Conservation (phyloP, 768 basidiomycete genomes). For the Hericium rajendrae region DNA sequence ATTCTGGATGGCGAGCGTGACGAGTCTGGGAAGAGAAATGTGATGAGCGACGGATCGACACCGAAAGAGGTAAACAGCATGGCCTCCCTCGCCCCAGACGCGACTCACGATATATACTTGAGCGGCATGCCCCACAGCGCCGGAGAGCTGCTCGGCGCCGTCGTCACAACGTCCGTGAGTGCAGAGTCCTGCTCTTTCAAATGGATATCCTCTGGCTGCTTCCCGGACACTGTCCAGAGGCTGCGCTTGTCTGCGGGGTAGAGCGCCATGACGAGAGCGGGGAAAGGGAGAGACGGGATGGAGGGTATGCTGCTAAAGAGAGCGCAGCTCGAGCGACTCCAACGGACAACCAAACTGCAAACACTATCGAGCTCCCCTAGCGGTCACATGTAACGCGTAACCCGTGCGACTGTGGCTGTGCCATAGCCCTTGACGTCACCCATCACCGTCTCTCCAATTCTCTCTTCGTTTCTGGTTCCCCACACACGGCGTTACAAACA, state of each 20-base stretch:
- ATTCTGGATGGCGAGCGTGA: constrained; percentile 89
- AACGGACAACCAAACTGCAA: background rate
- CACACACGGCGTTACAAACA: too few species aligned
- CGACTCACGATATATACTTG: constrained; percentile 71
- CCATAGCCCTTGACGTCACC: background rate
- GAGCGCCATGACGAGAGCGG: background rate
- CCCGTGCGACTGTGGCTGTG: background rate
- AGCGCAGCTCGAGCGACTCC: background rate
- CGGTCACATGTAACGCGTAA: background rate
- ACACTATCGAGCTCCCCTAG: background rate
- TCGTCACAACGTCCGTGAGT: constrained; percentile 31
- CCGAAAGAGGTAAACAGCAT: constrained; percentile 15
- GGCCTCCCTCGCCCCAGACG: background rate
- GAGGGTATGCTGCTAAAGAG: background rate
- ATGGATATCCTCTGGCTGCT: background rate
- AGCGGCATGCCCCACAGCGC: constrained; percentile 60
- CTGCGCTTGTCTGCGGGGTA: background rate
- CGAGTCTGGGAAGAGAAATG: constrained; percentile 36
- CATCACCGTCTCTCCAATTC: background rate
- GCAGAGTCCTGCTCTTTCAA: constrained; percentile 10
- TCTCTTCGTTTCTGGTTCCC: background rate
- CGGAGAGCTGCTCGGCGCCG: constrained; percentile 33
- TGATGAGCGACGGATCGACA: constrained; percentile 2
- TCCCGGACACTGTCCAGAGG: too few species aligned
- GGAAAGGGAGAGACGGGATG: background rate